A percentile compares a stretch with the other conserved stretches of the same genome.
Evolutionary conservation across 2,329 filamentous ascomycete species (phyloP).

Genomic region (Rachicladosporium sp.): DNA sequence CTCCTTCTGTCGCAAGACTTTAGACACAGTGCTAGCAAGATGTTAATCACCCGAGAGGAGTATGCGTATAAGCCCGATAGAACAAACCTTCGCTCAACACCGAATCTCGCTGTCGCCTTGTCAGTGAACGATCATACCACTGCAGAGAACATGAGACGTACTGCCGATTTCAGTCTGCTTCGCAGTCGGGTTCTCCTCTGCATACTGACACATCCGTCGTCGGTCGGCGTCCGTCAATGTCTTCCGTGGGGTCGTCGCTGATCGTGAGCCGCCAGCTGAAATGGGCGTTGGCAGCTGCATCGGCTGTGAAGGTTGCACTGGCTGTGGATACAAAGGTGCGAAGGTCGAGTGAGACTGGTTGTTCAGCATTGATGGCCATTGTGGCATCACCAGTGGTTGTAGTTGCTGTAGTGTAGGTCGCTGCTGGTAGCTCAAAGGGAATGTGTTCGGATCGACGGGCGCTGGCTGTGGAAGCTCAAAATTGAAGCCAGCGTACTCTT

Average conservation of each 20-base stretch:
- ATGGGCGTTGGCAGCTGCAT: slow-evolving; percentile 42
- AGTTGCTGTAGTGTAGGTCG: slow-evolving; percentile 43
- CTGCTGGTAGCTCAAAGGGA: slow-evolving; percentile 44
- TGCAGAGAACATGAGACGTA: slow-evolving; percentile 29
- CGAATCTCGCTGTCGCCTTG: slow-evolving; percentile 58
- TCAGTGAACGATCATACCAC: slow-evolving; percentile 18
- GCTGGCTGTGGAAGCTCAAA: slow-evolving; percentile 53
- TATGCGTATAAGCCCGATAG: no score
- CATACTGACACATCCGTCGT: slow-evolving; percentile 84
- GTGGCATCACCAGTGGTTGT: slow-evolving; percentile 61
- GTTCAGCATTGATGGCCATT: slow-evolving; percentile 75
- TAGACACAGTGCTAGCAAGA: slow-evolving; percentile 77
- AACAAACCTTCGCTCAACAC: slow-evolving; percentile 86
- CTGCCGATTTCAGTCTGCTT: slow-evolving; percentile 95
- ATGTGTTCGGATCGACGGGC: slow-evolving; percentile 35
- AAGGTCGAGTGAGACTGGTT: slow-evolving; percentile 49
- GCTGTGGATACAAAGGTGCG: slow-evolving; percentile 48
- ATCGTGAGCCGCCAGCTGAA: slow-evolving; percentile 33
- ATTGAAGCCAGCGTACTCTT: slow-evolving; percentile 53
- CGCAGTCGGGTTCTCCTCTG: slow-evolving; percentile 75
- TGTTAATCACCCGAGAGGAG: slow-evolving; percentile 3
- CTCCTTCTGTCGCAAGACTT: slow-evolving; percentile 87
- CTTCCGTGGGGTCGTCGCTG: slow-evolving; percentile 31
- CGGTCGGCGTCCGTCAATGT: slow-evolving; percentile 87
- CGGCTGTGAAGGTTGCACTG: slow-evolving; percentile 31